phyloP scores from a whole-genome alignment of 768 basidiomycete genomes.

The Leccinellum albellum region DNA sequence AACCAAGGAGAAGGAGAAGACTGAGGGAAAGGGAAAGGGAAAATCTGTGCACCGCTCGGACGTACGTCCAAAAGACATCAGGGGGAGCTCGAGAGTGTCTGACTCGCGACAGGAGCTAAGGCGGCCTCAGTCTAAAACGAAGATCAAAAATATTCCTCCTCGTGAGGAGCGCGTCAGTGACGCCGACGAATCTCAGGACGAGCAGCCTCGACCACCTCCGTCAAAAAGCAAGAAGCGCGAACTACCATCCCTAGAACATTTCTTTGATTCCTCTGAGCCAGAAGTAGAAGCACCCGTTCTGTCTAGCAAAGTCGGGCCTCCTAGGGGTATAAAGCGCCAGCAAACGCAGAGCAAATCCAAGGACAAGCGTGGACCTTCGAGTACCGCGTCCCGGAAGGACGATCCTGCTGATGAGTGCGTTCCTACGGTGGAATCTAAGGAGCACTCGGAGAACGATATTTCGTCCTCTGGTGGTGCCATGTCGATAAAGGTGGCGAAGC shows the following conservation, averaged over 20 bases:
- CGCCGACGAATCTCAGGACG: not conserved
- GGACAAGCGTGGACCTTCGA: not conserved
- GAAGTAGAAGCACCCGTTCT: not conserved
- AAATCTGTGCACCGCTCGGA: not conserved
- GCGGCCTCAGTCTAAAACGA: not conserved
- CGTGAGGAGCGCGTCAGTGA: not conserved
- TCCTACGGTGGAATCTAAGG: not conserved
- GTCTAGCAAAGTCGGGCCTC: slow-evolving; percentile 24
- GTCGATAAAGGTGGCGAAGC: not conserved
- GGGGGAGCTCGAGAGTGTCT: not conserved
- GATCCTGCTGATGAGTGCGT: not conserved
- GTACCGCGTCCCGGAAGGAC: not conserved
- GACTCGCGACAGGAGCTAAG: not conserved
- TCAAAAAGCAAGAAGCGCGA: not conserved
- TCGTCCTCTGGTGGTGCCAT: not conserved
- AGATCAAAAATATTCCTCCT: not conserved
- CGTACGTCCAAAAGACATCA: not conserved
- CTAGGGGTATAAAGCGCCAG: slow-evolving; percentile 19
- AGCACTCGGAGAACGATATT: not conserved
- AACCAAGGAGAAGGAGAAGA: slow-evolving; percentile 4
- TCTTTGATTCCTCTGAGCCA: not conserved
- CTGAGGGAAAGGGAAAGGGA: slow-evolving; percentile 4
- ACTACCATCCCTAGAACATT: not conserved
- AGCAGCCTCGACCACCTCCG: not conserved
- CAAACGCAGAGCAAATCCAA: not conserved